Conservation (phyloP, 192 early-diverging fungal species). For the Physocladia obscura region DNA sequence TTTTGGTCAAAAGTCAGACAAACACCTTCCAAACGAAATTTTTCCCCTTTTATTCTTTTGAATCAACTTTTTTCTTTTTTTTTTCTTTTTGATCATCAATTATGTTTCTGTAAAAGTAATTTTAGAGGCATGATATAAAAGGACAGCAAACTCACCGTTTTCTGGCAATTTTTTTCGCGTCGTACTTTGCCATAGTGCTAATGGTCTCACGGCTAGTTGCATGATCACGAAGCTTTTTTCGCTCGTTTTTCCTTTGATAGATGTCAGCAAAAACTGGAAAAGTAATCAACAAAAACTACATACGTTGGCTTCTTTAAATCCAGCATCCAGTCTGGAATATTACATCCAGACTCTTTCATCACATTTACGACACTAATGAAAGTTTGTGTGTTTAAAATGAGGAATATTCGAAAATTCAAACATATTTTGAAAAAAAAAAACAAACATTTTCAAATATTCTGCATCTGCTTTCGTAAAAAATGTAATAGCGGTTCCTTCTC, state of each 20-base stretch:
- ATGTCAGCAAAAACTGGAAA: not conserved
- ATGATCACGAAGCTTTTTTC: conserved; percentile 59
- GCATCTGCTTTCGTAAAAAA: conserved; percentile 92
- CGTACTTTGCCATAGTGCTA: conserved; percentile 75
- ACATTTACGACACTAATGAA: conserved; percentile 88
- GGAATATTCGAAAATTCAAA: conserved; percentile 8
- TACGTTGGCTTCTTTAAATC: conserved; percentile 73
- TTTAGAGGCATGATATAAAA: not conserved
- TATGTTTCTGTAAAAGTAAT: conserved; percentile 32
- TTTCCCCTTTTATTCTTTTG: not conserved
- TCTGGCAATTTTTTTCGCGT: conserved; percentile 65
- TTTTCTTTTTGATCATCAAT: conserved; percentile 35
- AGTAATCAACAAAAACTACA: conserved; percentile 1
- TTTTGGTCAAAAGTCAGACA: too few species aligned
- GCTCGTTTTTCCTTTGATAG: conserved; percentile 33
- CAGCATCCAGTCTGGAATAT: conserved; percentile 98
- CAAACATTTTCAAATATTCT: conserved; percentile 76
- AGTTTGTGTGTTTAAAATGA: too few species aligned
- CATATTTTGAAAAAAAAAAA: not conserved
- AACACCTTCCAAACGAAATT: too few species aligned
- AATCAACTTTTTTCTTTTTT: conserved; percentile 22
- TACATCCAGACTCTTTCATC: conserved; percentile 91
- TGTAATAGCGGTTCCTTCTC: conserved; percentile 84
- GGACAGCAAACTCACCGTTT: conserved; percentile 55
- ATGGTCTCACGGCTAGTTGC: conserved; percentile 75